Conservation (phyloP, 495 filamentous ascomycete species). For the Lophiotrema nucula region DNA sequence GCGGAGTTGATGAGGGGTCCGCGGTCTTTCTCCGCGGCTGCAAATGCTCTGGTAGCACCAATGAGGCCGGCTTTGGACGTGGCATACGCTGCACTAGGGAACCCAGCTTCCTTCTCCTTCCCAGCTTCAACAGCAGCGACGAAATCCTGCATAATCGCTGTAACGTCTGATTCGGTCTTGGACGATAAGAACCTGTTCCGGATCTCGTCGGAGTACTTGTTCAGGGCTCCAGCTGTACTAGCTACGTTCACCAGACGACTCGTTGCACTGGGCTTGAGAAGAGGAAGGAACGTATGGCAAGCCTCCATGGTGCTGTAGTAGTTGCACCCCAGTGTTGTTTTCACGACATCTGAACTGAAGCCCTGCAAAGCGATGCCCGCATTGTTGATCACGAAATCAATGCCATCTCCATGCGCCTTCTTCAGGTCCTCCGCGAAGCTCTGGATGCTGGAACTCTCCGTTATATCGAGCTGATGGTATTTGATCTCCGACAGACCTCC, state of each 20-base stretch:
- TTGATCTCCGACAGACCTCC: constrained; percentile 47
- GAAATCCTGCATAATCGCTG: constrained; percentile 48
- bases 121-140: constrained; percentile 41
- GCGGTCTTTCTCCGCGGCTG: constrained; percentile 39
- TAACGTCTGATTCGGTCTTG: constrained; percentile 42
- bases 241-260: constrained; percentile 52
- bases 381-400: constrained; percentile 54
- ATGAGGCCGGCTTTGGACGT: constrained; percentile 50
- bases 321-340: constrained; percentile 48
- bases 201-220: constrained; percentile 44
- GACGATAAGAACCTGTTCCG: constrained; percentile 40
- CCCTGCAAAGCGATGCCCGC: constrained; percentile 45
- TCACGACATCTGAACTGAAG: constrained; percentile 47
- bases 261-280: constrained; percentile 43
- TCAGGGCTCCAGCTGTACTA: constrained; percentile 44
- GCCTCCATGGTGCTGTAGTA: constrained; percentile 50
- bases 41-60: constrained; percentile 46
- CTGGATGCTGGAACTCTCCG: constrained; percentile 43
- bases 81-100: constrained; percentile 48
- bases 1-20: constrained; percentile 50
- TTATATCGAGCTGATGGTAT: constrained; percentile 48
- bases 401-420: constrained; percentile 47
- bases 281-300: constrained; percentile 45
- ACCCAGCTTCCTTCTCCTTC: constrained; percentile 44
- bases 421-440: constrained; percentile 44